Percentiles rank a stretch among this genome's conserved stretches.
Conservation (phyloP, 2,329 filamentous ascomycete genomes). For the Penicillium sp. region DNA sequence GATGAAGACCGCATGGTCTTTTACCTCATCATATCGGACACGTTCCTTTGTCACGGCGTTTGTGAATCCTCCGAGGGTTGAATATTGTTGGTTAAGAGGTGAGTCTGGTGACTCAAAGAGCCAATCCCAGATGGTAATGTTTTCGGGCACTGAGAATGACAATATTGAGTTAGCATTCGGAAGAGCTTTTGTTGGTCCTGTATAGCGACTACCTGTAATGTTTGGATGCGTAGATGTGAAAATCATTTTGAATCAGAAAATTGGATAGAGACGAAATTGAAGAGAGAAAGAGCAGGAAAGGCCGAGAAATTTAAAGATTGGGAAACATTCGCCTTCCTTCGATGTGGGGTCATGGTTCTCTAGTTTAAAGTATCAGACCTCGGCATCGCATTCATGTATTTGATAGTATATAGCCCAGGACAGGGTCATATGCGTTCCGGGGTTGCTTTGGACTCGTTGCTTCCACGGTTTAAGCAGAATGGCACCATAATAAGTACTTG, state of each 20-base stretch:
- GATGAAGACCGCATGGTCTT: slow-evolving; percentile 56
- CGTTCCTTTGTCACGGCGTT: slow-evolving; percentile 61
- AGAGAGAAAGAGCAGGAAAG: neutral
- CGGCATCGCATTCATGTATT: too few species aligned
- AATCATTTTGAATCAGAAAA: slow-evolving; percentile 3
- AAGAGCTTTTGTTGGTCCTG: neutral
- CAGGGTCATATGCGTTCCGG: too few species aligned
- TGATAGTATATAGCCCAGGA: too few species aligned
- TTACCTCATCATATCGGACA: slow-evolving; percentile 59
- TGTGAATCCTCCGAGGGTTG: slow-evolving; percentile 44
- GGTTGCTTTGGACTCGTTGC: too few species aligned
- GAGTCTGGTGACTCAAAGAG: slow-evolving; percentile 9
- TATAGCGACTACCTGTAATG: slow-evolving; percentile 2
- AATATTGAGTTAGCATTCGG: neutral
- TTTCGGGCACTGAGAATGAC: slow-evolving; percentile 9
- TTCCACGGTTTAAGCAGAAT: too few species aligned
- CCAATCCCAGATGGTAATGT: slow-evolving; percentile 13
- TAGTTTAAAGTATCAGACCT: too few species aligned
- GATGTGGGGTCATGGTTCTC: too few species aligned
- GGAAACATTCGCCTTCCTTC: too few species aligned
- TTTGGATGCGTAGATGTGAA: slow-evolving; percentile 9
- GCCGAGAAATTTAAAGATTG: neutral
- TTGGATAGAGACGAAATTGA: neutral
- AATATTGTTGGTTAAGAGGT: neutral
- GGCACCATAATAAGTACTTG: too few species aligned